phyloP scores from a whole-genome alignment of 352 stramenopile species.

The Globisporangium paddicum region DNA sequence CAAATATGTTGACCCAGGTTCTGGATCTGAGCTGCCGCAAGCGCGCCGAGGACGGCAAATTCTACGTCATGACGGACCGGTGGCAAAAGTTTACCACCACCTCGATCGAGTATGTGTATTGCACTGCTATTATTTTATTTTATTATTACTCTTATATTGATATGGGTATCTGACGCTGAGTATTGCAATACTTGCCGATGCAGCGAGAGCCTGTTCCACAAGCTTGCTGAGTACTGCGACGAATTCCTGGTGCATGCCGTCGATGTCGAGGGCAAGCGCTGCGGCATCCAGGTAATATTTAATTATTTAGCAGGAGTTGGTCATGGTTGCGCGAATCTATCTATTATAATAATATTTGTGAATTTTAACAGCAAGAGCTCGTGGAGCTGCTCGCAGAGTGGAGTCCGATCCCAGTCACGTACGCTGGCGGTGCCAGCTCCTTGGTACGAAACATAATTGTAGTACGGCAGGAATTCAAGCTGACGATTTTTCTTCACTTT shows the following conservation, averaged over 20 bases:
- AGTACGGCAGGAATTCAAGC: neutral
- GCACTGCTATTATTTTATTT: neutral
- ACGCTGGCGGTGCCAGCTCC: constrained; percentile 93
- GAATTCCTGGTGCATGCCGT: constrained; percentile 98
- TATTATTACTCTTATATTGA: neutral
- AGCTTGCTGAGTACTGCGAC: constrained; percentile 91
- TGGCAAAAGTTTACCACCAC: constrained; percentile 97
- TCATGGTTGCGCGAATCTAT: neutral
- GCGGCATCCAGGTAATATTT: constrained; percentile 87
- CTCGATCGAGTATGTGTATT: constrained; percentile 66
- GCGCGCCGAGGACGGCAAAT: constrained; percentile 79
- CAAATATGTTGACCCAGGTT: constrained; percentile 38
- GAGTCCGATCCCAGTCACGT: constrained; percentile 95
- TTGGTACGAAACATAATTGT: constrained; percentile 46
- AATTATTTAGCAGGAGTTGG: neutral
- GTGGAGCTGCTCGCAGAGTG: constrained; percentile 89
- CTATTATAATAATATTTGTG: neutral
- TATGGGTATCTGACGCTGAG: neutral
- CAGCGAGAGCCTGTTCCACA: constrained; percentile 83
- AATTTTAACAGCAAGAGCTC: constrained; percentile 85
- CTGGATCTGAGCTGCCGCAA: constrained; percentile 96
- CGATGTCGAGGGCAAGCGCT: constrained; percentile 96
- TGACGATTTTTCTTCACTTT: too few species aligned
- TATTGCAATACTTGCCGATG: neutral
- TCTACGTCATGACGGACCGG: constrained; percentile 95